Percentiles rank a stretch among this genome's conserved stretches.
These are phyloP conservation scores for Lycium barbarum DNA, from an alignment of 257 asterid genomes.

Conservation along the genomic window DNA sequence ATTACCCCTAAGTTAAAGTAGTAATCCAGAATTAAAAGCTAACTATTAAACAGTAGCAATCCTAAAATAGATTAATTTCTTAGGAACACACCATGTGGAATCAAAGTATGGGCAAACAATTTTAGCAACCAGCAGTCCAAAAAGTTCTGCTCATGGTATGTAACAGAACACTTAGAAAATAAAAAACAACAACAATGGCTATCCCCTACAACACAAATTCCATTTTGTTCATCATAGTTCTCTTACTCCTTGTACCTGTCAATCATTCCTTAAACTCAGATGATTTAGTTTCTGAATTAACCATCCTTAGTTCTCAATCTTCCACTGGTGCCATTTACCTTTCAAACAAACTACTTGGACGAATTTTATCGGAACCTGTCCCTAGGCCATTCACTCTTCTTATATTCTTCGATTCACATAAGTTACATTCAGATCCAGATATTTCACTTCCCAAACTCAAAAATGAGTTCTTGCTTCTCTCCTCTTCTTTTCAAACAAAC, in stretches of 20 bases:
- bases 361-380: slow-evolving; percentile 7
- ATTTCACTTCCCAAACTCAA: slow-evolving; percentile 9
- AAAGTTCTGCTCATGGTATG: neutral
- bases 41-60: neutral
- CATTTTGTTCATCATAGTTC: neutral
- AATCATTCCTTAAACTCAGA: neutral
- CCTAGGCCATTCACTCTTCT: slow-evolving; percentile 25
- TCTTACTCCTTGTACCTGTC: neutral
- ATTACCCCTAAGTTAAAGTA: neutral
- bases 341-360: neutral
- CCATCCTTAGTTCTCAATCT: slow-evolving; percentile 3
- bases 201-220: neutral
- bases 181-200: neutral
- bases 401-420: slow-evolving; percentile 19
- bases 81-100: neutral
- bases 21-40: neutral
- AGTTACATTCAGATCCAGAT: slow-evolving; percentile 14
- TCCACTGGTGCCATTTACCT: slow-evolving; percentile 1
- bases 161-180: neutral
- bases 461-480: slow-evolving; percentile 54
- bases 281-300: neutral
- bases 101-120: neutral
- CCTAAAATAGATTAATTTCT: neutral
- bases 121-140: neutral
- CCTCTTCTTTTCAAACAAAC: slow-evolving; percentile 59